phyloP scores from a whole-genome alignment of 441 rosid species.

The Capsella rubella region DNA sequence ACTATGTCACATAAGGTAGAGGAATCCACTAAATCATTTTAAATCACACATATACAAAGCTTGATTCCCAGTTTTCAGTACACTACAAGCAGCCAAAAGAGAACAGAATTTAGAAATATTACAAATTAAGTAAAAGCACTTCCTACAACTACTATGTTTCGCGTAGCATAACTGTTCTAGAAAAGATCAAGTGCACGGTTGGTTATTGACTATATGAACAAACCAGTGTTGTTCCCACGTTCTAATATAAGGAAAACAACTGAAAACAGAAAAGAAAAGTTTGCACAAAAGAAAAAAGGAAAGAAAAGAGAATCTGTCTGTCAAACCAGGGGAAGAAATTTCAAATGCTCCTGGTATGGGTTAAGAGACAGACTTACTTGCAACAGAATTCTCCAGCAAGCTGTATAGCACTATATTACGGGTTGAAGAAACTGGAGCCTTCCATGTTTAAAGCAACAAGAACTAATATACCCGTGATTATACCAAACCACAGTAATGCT shows the following conservation, averaged over 20 bases:
- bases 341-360: conserved; percentile 14
- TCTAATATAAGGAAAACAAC: conserved; percentile 1
- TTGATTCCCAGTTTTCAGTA: not conserved
- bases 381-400: conserved; percentile 25
- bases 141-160: not conserved
- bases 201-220: conserved; percentile 12
- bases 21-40: conserved; percentile 14
- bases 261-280: not conserved
- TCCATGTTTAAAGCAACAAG: conserved; percentile 64
- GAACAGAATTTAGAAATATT: not conserved
- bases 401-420: conserved; percentile 51
- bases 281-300: no score
- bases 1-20: conserved; percentile 5
- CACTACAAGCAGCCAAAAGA: not conserved
- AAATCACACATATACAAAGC: not conserved
- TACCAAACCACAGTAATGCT: conserved; percentile 66
- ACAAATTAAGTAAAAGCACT: conserved; percentile 2
- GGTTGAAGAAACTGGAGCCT: conserved; percentile 73
- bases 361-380: conserved; percentile 47
- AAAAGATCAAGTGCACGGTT: conserved; percentile 7
- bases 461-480: conserved; percentile 63
- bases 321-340: conserved; percentile 6
- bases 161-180: not conserved
- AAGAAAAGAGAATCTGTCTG: not conserved
- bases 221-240: not conserved